Evolutionary conservation across 495 filamentous ascomycete genomes (phyloP), one percentile per base, ranked within the genome.

Genomic region (Achaetomiella virescens): DNA sequence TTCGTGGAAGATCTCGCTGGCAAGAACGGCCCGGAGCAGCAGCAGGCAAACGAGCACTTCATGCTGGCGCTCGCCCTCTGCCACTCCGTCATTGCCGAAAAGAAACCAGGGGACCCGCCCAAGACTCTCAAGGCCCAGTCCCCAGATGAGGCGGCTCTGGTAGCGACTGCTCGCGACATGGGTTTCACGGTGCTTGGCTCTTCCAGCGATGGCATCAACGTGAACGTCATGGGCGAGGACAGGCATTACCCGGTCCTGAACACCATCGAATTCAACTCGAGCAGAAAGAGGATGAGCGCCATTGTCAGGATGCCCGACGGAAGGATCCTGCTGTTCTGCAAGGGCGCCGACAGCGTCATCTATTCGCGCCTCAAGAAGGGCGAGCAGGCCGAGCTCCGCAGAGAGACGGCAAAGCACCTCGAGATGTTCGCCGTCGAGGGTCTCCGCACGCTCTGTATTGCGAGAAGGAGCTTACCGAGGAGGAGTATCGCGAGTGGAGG

Each of bases 361-460:
- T 99, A 97, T 69, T 95, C 92, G 6, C 88, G 95, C 6, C 77
- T 99, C 52, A 86, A 81, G 67, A 82, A 78, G 48, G 91, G 92
- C 24, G 85, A 93, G 69, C 95, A 99, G 69, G 73, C 81, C 27
- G 88, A 95, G 55, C 82, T 99, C 18, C 80, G 95, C 44, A 80
- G 77, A 52, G 75, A 81, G 45, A 99, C 95, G 8, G 93, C 91
- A 11, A 86, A 96, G 64, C 95, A 99, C 66, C 78, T 99, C 40
- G 95, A 99, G 64, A 85, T 93, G 81, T 97, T 97, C 64, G 95
- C 95, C 25, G 81, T 91, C 40, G 95, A 99, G 75, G 95, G 95
- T 62, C 75, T 99, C 31, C 85, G 95, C 53, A 99, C 95, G 14
- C 80, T 99, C 49, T 99, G 95, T 69, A 86, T 99, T 65, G 95